Evolutionary conservation across 2,329 filamentous ascomycete genomes (phyloP).

Genomic region (Monosporascus sp.): DNA sequence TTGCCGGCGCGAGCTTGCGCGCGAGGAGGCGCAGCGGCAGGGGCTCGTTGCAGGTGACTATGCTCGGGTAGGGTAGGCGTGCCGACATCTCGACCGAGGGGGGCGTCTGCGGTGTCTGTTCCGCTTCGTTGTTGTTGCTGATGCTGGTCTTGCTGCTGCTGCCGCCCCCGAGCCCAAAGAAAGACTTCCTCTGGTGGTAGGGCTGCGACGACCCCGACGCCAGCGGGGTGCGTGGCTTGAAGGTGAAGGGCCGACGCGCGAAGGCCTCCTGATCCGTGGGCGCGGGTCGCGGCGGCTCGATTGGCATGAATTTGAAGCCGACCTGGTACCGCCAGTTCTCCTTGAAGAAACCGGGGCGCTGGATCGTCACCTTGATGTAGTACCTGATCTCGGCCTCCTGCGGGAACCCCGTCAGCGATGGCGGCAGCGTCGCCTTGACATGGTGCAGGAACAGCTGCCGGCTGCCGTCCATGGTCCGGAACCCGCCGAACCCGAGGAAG

Average conservation of each 20-base stretch:
- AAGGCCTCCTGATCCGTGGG: slow-evolving; percentile 72
- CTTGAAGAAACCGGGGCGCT: slow-evolving; percentile 81
- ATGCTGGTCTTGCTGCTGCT: slow-evolving; percentile 13
- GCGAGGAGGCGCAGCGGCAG: slow-evolving; percentile 75
- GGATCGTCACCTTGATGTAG: slow-evolving; percentile 92
- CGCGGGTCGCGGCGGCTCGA: slow-evolving; percentile 75
- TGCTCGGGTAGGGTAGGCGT: slow-evolving; percentile 77
- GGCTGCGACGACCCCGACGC: slow-evolving; percentile 8
- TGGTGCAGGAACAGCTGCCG: slow-evolving; percentile 62
- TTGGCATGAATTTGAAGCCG: slow-evolving; percentile 83
- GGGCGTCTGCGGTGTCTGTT: slow-evolving; percentile 35
- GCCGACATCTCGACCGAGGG: slow-evolving; percentile 73
- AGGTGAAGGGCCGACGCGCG: slow-evolving; percentile 65
- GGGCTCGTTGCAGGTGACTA: slow-evolving; percentile 84
- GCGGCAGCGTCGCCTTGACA: slow-evolving; percentile 80
- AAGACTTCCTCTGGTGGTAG: slow-evolving; percentile 40
- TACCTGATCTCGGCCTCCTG: slow-evolving; percentile 87
- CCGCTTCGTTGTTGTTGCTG: slow-evolving; percentile 15
- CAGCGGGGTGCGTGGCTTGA: slow-evolving; percentile 35
- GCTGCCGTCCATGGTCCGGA: slow-evolving; percentile 58
- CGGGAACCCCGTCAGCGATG: slow-evolving; percentile 81
- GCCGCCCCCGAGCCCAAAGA: slow-evolving; percentile 46
- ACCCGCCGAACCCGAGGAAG: slow-evolving; percentile 44
- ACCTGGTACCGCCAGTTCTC: slow-evolving; percentile 72
- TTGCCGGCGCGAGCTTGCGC: slow-evolving; percentile 66